Conservation (phyloP, 129 eudicot species). For the Solidago caesia region DNA sequence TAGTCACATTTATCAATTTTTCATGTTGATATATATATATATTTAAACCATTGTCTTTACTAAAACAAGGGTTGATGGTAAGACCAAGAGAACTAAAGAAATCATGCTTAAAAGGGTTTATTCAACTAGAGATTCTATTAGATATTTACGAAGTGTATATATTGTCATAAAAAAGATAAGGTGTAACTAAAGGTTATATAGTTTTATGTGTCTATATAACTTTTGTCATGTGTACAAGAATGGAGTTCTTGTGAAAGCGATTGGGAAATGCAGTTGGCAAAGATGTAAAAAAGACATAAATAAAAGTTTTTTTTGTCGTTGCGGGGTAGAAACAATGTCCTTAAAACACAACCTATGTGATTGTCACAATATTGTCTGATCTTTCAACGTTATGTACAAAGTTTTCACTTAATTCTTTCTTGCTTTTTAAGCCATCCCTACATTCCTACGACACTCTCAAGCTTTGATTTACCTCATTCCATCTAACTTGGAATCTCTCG, state of each 20-base stretch:
- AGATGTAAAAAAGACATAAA: conserved; percentile 21
- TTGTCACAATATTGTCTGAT: not conserved
- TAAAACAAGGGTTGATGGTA: no score
- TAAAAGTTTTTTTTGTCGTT: conserved; percentile 15
- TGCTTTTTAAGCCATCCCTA: conserved; percentile 27
- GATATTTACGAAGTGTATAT: no score
- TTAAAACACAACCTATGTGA: conserved; percentile 22
- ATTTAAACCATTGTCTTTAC: no score
- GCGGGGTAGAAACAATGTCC: conserved; percentile 37
- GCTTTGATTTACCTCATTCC: not conserved
- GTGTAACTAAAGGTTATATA: not conserved
- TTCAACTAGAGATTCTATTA: no score
- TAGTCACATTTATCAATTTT: no score
- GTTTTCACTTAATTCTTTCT: conserved; percentile 3
- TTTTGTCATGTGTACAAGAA: conserved; percentile 25
- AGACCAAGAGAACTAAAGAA: no score
- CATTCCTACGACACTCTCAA: conserved; percentile 16
- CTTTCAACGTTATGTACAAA: conserved; percentile 32
- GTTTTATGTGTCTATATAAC: not conserved
- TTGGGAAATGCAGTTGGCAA: conserved; percentile 39
- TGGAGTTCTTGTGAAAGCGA: conserved; percentile 33
- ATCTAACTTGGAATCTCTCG: not conserved
- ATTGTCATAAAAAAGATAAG: not conserved
- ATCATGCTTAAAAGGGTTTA: no score
- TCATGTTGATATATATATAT: no score